These are phyloP conservation scores for Solanum piurae DNA, from an alignment of 257 asterid genomes.

Conservation along the genomic window DNA sequence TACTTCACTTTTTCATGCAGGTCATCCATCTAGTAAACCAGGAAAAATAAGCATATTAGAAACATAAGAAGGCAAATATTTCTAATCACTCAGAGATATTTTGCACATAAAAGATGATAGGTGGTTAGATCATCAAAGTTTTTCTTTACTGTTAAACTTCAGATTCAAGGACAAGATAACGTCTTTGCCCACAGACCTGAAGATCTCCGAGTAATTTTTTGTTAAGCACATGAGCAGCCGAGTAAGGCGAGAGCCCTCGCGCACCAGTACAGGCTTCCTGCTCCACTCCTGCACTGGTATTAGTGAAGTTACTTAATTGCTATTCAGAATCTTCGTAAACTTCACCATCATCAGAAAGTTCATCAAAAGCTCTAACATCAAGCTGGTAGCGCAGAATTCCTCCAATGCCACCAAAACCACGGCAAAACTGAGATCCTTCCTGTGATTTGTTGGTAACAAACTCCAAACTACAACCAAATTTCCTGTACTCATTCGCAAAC, in stretches of 20 bases:
- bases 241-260: constrained; percentile 16
- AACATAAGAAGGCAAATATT: not conserved
- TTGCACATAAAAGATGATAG: not conserved
- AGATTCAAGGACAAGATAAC: not conserved
- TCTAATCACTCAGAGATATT: not conserved
- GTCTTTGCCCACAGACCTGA: not conserved
- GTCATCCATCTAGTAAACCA: not conserved
- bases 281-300: constrained; percentile 26
- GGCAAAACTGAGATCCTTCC: constrained; percentile 33
- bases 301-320: constrained; percentile 19
- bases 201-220: not conserved
- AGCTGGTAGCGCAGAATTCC: constrained; percentile 30
- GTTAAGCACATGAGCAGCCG: not conserved
- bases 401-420: constrained; percentile 35
- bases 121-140: not conserved
- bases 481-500: constrained; percentile 20
- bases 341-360: constrained; percentile 21
- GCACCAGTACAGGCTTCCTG: constrained; percentile 24
- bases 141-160: not conserved
- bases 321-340: constrained; percentile 25
- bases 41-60: not conserved
- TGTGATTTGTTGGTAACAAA: constrained; percentile 32
- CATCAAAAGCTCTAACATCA: constrained; percentile 31
- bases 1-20: not conserved
- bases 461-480: constrained; percentile 27